phyloP scores from a whole-genome alignment of 768 basidiomycete genomes.

The Leucogyrophana mollusca region DNA sequence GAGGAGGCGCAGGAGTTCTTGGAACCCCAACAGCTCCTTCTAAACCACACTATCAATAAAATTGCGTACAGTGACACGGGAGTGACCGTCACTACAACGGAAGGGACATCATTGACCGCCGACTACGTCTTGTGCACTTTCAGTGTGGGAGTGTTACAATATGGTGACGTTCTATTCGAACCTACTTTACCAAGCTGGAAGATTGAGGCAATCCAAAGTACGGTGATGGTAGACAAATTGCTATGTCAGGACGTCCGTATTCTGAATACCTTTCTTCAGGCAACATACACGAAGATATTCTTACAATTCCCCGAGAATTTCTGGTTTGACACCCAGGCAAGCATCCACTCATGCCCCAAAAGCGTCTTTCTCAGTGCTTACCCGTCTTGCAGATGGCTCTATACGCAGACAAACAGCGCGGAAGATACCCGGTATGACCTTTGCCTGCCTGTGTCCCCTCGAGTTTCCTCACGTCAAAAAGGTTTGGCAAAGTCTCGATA shows the following conservation, averaged over 20 bases:
- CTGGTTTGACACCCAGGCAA: constrained; percentile 50
- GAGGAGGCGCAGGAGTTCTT: constrained; percentile 58
- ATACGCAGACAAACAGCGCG: constrained; percentile 57
- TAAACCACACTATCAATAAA: constrained; percentile 49
- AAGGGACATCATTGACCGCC: constrained; percentile 43
- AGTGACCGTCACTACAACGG: constrained; percentile 45
- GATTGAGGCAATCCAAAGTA: constrained; percentile 59
- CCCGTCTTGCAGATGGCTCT: constrained; percentile 36
- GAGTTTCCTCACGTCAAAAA: too few relatives aligned
- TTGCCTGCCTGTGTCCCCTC: too few relatives aligned
- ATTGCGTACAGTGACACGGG: constrained; percentile 45
- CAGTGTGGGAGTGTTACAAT: constrained; percentile 68
- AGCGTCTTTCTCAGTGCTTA: not conserved
- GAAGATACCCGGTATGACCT: constrained; percentile 58
- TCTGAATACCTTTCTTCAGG: constrained; percentile 23
- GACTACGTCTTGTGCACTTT: constrained; percentile 68
- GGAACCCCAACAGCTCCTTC: constrained; percentile 40
- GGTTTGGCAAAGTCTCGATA: constrained; percentile 69
- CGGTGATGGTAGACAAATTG: constrained; percentile 49
- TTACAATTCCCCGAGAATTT: constrained; percentile 61
- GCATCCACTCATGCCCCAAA: not conserved
- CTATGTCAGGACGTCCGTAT: not conserved
- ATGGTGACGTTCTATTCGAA: constrained; percentile 55
- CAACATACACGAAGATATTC: constrained; percentile 69
- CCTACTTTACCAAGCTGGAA: constrained; percentile 61